Evolutionary conservation across 345 rosid species (phyloP).

Genomic region (Dipteronia dyeriana): DNA sequence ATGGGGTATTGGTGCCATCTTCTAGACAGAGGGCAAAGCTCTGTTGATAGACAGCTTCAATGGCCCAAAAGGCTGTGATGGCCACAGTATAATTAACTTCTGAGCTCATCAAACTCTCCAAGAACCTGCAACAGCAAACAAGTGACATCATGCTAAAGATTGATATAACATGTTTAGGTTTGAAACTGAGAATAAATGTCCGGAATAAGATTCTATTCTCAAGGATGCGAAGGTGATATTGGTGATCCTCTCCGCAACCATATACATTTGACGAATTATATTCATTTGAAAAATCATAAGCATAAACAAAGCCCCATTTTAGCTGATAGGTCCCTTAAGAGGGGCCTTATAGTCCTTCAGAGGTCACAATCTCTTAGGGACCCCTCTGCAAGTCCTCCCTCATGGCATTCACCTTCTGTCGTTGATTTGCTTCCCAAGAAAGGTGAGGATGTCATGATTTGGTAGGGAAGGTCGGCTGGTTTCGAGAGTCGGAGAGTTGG

Average conservation of each 20-base stretch:
- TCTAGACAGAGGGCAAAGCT: conserved; percentile 78
- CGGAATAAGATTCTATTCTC: no score
- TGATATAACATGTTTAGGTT: not conserved
- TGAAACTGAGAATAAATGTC: not conserved
- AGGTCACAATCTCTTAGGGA: conserved; percentile 87
- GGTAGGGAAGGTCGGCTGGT: conserved; percentile 65
- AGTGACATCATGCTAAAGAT: not conserved
- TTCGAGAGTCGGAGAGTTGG: conserved; percentile 42
- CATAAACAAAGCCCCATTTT: conserved; percentile 91
- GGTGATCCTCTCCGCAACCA: conserved; percentile 94
- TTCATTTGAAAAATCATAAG: conserved; percentile 98
- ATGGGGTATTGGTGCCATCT: conserved; percentile 52
- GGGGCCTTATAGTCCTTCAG: conserved; percentile 90
- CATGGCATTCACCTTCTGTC: conserved; percentile 80
- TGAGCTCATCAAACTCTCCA: conserved; percentile 58
- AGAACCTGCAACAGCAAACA: conserved; percentile 41
- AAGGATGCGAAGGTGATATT: conserved; percentile 88
- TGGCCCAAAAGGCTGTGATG: conserved; percentile 72
- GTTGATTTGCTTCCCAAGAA: conserved; percentile 64
- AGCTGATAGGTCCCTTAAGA: conserved; percentile 72
- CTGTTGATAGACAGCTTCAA: conserved; percentile 78
- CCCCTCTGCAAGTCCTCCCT: conserved; percentile 88
- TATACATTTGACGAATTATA: conserved; percentile 92
- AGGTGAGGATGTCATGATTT: conserved; percentile 42
- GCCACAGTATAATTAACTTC: conserved; percentile 57